Base-by-base conservation (phyloP, 2,329 filamentous ascomycete species). In the Lizonia empirigonia region DNA sequence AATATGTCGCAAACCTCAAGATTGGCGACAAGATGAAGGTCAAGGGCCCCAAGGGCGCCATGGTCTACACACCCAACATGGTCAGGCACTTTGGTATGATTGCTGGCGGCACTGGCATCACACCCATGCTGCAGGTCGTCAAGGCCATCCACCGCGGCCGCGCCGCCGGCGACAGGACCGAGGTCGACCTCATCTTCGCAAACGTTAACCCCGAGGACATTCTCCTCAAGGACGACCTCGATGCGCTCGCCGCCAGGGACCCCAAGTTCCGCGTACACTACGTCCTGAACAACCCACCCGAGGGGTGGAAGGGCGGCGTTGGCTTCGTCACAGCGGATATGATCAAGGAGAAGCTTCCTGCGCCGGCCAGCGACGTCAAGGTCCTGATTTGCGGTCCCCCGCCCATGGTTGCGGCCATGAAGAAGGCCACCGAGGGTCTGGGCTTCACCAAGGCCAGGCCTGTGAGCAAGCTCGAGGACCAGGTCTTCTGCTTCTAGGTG, bases 1-100 rank as follows among this genome's bases (percentile, higher is more conserved):
- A 91, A 79, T 83, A 96, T 77, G 86, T 99, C 78, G 90, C 91
- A 37, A 86, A 84, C 10, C 84, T 99, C 56, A 84, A 83, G 58
- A 82, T 97, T 54, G 92, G 93, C 56, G 66, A 76, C 76, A 87
- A 83, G 55, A 94, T 99, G 82, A 90, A 90, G 73, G 88, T 97
- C 67, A 87, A 85, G 67, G 94, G 94, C 8, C 94, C 94, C 76
- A 97, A 97, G 83, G 94, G 94, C 65, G 93, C 93, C 65, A 97
- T 99, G 82, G 90, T 96, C 58, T 99, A 99, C 80, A 90, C 88
- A 15, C 91, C 93, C 65, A 97, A 97, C 82, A 93, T 99, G 89
- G 90, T 93, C 65, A 87, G 90, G 60, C 90, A 90, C 77, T 96
- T 99, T 64, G 94, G 92, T 71, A 99, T 99, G 94, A 90, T 99